Conservation (phyloP, 345 rosid genomes). For the Aethionema arabicum region DNA sequence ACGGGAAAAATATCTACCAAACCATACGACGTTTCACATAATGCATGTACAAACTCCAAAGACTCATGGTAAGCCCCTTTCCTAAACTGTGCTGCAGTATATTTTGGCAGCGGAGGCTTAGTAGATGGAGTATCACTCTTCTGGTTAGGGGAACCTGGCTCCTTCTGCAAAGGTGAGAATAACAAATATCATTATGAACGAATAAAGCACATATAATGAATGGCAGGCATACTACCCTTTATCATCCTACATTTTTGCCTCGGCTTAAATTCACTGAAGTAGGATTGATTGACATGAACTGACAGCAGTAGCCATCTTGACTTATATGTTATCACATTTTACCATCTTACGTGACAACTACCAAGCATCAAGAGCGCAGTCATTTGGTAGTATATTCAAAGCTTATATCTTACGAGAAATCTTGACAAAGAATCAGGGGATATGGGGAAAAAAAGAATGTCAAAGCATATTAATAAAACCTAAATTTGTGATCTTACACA, state of each 20-base stretch:
- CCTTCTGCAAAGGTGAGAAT: conserved; percentile 50
- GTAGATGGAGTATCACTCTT: conserved; percentile 59
- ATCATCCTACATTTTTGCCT: too few relatives aligned
- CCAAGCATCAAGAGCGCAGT: too few relatives aligned
- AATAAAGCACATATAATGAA: conserved; percentile 13
- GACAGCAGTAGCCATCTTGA: too few relatives aligned
- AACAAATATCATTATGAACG: conserved; percentile 22
- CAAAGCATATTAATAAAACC: not conserved
- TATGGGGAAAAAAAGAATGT: too few relatives aligned
- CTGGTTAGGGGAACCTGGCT: conserved; percentile 83
- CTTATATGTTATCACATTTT: too few relatives aligned
- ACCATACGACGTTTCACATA: conserved; percentile 94
- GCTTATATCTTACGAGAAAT: too few relatives aligned
- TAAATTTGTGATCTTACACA: conserved; percentile 1
- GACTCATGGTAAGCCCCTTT: conserved; percentile 95
- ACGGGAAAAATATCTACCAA: conserved; percentile 95
- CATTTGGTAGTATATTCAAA: too few relatives aligned
- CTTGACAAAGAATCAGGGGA: too few relatives aligned
- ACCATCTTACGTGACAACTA: too few relatives aligned
- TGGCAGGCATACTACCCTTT: not conserved
- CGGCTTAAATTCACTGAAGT: too few relatives aligned
- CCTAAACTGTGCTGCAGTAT: conserved; percentile 68
- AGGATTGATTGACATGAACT: too few relatives aligned
- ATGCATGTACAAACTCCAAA: conserved; percentile 86
- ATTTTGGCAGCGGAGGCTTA: conserved; percentile 81